These are phyloP conservation scores for Beauveria rudraprayagi DNA, from an alignment of 2,329 filamentous ascomycete genomes.

Conservation along the genomic window DNA sequence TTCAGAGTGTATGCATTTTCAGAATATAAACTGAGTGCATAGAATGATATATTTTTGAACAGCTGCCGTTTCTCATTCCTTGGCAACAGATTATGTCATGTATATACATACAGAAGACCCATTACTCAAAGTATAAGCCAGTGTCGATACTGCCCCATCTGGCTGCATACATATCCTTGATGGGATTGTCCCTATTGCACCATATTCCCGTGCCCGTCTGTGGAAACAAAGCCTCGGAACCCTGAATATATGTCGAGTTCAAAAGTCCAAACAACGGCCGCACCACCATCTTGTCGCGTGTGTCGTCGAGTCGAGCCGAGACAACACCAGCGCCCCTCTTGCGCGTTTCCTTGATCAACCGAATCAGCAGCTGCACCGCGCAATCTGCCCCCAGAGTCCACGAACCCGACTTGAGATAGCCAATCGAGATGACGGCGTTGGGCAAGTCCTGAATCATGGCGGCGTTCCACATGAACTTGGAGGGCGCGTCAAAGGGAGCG, in stretches of 20 bases:
- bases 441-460: conserved; percentile 60
- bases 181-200: neutral
- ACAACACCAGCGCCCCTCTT: neutral
- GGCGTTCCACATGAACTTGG: conserved; percentile 54
- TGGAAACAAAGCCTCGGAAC: neutral
- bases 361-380: conserved; percentile 24
- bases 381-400: conserved; percentile 62
- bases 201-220: conserved; percentile 2
- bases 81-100: neutral
- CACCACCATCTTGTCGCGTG: neutral
- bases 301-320: neutral
- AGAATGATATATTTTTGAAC: neutral
- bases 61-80: neutral
- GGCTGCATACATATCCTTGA: conserved; percentile 1
- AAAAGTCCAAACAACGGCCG: neutral
- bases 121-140: conserved; percentile 33
- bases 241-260: neutral
- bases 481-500: conserved; percentile 35
- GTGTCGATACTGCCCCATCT: neutral
- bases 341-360: neutral
- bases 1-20: neutral
- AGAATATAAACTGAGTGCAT: neutral
- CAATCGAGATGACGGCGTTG: conserved; percentile 53
- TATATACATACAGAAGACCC: no score
- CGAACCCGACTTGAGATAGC: conserved; percentile 52